Evolutionary conservation across 192 early-diverging fungal genomes (phyloP).

Genomic region (Linderina pennispora): DNA sequence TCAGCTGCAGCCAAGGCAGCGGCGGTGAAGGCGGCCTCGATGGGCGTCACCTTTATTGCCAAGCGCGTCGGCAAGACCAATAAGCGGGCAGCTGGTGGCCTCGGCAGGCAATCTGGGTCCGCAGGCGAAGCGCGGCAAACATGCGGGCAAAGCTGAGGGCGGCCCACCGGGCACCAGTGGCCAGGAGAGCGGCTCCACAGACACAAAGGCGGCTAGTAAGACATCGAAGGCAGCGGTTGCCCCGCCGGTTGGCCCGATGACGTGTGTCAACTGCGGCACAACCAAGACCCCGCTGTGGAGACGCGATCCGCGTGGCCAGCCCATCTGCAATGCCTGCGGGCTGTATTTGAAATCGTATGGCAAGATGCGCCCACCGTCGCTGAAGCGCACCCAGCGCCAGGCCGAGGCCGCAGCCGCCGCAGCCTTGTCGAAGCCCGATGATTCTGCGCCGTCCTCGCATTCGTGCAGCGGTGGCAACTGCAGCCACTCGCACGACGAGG

Average conservation of each 20-base stretch:
- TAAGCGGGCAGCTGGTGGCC: slow-evolving; percentile 21
- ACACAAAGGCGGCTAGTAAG: slow-evolving; percentile 1
- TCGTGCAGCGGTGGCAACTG: neutral
- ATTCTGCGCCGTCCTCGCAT: neutral
- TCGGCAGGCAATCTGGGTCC: neutral
- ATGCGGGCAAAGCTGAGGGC: neutral
- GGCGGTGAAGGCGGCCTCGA: slow-evolving; percentile 29
- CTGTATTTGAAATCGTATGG: slow-evolving; percentile 47
- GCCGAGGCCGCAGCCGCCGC: slow-evolving; percentile 7
- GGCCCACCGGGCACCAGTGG: too few species aligned
- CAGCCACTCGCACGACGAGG: slow-evolving; percentile 13
- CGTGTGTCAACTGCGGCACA: slow-evolving; percentile 71
- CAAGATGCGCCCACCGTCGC: slow-evolving; percentile 42
- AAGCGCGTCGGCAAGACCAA: slow-evolving; percentile 17
- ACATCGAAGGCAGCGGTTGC: neutral
- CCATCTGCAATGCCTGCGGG: slow-evolving; percentile 79
- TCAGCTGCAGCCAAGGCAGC: slow-evolving; percentile 39
- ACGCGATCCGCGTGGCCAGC: slow-evolving; percentile 62
- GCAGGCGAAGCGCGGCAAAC: slow-evolving; percentile 12
- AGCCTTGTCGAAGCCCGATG: too few species aligned
- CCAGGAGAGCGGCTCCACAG: neutral
- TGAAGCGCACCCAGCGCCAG: slow-evolving; percentile 32
- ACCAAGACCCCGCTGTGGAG: slow-evolving; percentile 78
- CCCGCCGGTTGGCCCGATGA: slow-evolving; percentile 31
- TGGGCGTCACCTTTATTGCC: slow-evolving; percentile 18